A percentile compares a stretch with the other conserved stretches of the same genome.
Evolutionary conservation across 208 protist species (phyloP).

Genomic region (Entamoeba moshkovskii): DNA sequence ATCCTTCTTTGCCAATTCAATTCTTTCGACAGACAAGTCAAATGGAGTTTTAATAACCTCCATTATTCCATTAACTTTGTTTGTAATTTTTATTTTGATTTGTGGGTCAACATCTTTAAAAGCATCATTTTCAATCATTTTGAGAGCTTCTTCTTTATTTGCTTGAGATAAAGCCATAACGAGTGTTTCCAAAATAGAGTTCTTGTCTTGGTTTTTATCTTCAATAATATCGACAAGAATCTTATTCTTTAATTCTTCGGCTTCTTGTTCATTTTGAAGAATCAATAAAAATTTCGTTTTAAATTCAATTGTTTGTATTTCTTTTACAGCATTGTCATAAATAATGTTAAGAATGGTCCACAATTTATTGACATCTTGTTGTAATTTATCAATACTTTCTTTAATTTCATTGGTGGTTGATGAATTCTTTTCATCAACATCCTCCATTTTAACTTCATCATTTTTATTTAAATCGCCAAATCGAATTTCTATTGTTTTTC

Average conservation of each 20-base stretch:
- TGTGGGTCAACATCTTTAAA: neutral
- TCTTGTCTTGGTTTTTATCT: neutral
- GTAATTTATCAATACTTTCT: neutral
- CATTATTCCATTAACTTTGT: neutral
- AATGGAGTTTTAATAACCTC: neutral
- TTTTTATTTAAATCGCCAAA: neutral
- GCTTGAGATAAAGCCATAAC: neutral
- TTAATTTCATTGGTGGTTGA: neutral
- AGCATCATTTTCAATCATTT: neutral
- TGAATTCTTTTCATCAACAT: neutral
- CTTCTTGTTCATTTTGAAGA: neutral
- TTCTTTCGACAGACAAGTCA: neutral
- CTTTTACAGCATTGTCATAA: neutral
- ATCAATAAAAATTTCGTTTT: no score
- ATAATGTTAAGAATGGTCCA: neutral
- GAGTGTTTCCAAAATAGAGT: neutral
- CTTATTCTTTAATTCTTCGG: neutral
- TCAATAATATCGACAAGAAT: neutral
- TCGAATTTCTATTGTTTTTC: neutral
- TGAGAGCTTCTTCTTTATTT: neutral
- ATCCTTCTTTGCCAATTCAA: neutral
- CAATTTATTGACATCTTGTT: neutral
- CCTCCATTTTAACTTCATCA: neutral
- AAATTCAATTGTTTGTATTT: neutral
- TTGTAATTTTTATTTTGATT: neutral